A percentile compares a stretch with the other conserved stretches of the same genome.
Evolutionary conservation across 2,329 filamentous ascomycete genomes (phyloP).

Genomic region (Aschersonia sp.): DNA sequence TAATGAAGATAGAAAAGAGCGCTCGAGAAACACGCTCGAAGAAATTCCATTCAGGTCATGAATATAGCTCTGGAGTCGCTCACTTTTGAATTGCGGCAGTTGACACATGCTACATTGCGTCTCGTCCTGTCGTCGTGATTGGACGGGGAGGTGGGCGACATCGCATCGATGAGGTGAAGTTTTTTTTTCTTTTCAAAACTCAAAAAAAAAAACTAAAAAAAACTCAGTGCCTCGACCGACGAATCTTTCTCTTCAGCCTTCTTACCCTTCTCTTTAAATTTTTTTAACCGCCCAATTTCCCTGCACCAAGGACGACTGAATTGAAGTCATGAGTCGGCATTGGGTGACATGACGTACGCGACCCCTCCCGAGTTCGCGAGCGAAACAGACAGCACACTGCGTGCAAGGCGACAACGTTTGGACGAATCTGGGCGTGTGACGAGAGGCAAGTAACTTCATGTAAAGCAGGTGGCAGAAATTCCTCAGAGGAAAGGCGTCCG

Average conservation of each 20-base stretch:
- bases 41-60: too few species aligned
- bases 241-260: neutral
- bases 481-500: neutral
- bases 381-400: too few species aligned
- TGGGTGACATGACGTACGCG: too few species aligned
- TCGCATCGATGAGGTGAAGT: conserved; percentile 2
- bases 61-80: neutral
- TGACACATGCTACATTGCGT: conserved; percentile 23
- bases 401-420: too few species aligned
- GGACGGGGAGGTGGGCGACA: conserved; percentile 16
- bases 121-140: conserved; percentile 15
- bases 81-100: conserved; percentile 25
- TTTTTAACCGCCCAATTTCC: neutral
- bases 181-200: neutral
- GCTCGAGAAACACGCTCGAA: neutral
- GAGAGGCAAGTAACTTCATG: neutral
- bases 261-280: neutral
- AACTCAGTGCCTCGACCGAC: too few species aligned
- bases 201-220: neutral
- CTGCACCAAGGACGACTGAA: too few species aligned
- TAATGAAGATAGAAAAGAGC: neutral
- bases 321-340: too few species aligned
- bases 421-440: too few species aligned
- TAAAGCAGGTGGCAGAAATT: neutral
- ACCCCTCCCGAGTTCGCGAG: too few species aligned